Percentiles rank a stretch among this genome's conserved stretches.
phyloP scores from a whole-genome alignment of 1,139 yeast genomes.

The Saccharomyces hybrid region DNA sequence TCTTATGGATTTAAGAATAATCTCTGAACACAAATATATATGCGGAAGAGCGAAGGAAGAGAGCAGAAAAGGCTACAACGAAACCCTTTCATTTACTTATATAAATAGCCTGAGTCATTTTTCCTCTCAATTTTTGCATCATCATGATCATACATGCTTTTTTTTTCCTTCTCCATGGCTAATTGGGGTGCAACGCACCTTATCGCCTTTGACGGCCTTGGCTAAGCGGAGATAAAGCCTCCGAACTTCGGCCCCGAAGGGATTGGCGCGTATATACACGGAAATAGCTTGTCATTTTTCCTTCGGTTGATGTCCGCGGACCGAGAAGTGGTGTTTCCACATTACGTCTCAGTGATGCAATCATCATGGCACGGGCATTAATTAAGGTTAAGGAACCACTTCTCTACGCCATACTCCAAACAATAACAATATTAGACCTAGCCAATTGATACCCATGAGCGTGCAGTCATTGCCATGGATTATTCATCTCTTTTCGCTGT shows the following conservation, averaged over 20 bases:
- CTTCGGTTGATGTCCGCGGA: neutral
- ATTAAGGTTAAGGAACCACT: neutral
- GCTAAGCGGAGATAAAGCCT: neutral
- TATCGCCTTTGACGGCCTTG: neutral
- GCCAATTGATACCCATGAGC: neutral
- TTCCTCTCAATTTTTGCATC: neutral
- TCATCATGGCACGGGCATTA: neutral
- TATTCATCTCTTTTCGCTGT: neutral
- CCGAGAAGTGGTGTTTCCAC: neutral
- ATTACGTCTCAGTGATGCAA: neutral
- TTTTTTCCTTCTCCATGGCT: neutral
- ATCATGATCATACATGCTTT: neutral
- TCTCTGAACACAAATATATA: neutral
- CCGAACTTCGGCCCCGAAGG: neutral
- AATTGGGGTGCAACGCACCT: neutral
- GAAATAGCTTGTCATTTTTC: neutral
- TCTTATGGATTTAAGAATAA: neutral
- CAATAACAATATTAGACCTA: neutral
- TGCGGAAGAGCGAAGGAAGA: neutral
- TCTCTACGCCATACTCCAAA: neutral
- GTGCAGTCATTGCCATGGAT: neutral
- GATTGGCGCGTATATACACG: neutral
- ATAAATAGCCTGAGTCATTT: conserved; percentile 1
- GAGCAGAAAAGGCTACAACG: neutral
- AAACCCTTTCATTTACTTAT: neutral